A percentile compares a stretch with the other conserved stretches of the same genome.
phyloP scores from a whole-genome alignment of 106 monocot species.

The Posidonia australis region DNA sequence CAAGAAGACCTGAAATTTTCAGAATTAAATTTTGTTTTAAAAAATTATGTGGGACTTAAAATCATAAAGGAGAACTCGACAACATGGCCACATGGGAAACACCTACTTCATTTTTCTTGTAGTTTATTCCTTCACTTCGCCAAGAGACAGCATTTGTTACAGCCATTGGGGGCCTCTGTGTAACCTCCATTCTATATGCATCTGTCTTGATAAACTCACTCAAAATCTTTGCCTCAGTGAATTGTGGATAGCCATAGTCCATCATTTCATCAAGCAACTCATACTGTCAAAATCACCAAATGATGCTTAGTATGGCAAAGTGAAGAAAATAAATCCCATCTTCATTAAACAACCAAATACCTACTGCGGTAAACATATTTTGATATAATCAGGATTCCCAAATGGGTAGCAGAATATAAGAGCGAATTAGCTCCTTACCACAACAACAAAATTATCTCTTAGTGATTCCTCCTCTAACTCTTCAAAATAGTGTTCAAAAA shows the following conservation, averaged over 20 bases:
- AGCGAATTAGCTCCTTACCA: too few relatives aligned
- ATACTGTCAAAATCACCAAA: too few relatives aligned
- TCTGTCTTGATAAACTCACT: conserved; percentile 98
- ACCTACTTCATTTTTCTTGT: conserved; percentile 98
- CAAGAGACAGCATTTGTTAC: conserved; percentile 99
- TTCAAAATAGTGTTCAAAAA: conserved; percentile 97
- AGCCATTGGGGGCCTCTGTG: conserved; percentile 94
- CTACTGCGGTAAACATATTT: too few relatives aligned
- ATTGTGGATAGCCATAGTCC: conserved; percentile 97
- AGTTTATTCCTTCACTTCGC: conserved; percentile 91
- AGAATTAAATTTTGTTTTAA: too few relatives aligned
- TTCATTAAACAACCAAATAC: too few relatives aligned
- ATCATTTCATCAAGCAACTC: conserved; percentile 95
- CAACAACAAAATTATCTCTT: conserved; percentile 96
- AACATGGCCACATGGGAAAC: too few relatives aligned
- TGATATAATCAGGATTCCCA: too few relatives aligned
- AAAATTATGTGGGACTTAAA: conserved; percentile 1
- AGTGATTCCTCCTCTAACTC: conserved; percentile 93
- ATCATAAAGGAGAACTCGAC: too few relatives aligned
- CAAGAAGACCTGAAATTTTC: conserved; percentile 99
- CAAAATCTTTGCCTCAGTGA: conserved; percentile 87
- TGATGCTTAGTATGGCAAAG: too few relatives aligned
- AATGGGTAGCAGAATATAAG: too few relatives aligned
- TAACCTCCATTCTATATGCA: conserved; percentile 95
- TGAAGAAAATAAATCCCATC: too few relatives aligned